Base-by-base conservation (phyloP, 2,329 filamentous ascomycete genomes). In the Beauveria rudraprayagi region DNA sequence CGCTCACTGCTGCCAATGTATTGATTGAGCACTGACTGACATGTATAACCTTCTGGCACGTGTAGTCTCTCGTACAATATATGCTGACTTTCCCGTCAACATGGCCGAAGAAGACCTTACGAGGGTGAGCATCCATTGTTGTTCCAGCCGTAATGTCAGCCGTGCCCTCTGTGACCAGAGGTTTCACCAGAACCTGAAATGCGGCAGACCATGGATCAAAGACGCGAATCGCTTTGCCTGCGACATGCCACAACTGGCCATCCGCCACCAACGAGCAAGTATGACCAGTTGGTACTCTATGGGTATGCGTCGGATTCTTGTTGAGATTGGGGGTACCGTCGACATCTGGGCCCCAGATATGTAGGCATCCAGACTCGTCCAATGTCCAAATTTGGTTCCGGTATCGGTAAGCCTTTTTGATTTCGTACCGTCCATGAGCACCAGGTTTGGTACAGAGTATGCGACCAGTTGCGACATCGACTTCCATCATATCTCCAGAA, bases 11-110 rank as follows among this genome's bases (percentile, higher is more conserved):
- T 2, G 87, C 84, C 59, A 99, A 78, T 41, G 89, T 87, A 71
- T 92, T 96, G 73, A 99, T 96, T 75, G 97, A 97, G 81, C 95
- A 97, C 92, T 83, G 22, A 72, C 92, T 97, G 67, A 97, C 83
- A 68, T 86, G 96, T 63, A 97, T 78, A 41, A 96, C 80, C 5
- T 84, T 85, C n/a, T 95, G 70, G 67, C 91, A 96, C 0, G 85
- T 77, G 70, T 89, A 94, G 68, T 92, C 86, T 26, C 80, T 82
- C 26, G 84, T 84, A 14, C 91, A 93, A 74, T 96, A 97, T n/a
- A 97, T 86, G 62, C 90, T 94, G 60, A 99, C 85, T 72, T 97
- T 97, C 53, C 94, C 94, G 72, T 99, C 94, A 14, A 84, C 85
- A 71, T 99, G 94, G 1, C 94, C 94, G 66, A 99, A 88, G 72